Base-by-base conservation (phyloP, 257 asterid genomes). In the Eucommia ulmoides region DNA sequence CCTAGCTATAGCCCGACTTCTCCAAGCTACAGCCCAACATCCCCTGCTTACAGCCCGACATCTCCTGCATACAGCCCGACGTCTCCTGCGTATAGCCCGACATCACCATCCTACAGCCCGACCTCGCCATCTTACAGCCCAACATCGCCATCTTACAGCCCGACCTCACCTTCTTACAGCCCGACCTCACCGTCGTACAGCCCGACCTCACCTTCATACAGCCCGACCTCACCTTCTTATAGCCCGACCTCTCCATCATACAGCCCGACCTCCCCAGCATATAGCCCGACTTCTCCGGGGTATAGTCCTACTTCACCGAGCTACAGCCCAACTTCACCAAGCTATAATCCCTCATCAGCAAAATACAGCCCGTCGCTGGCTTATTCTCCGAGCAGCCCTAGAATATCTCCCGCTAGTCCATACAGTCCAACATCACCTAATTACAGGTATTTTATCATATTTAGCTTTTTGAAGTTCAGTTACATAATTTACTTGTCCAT, bases 361-460 rank as follows among this genome's bases (percentile, higher is more conserved):
- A 84, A 80, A 59, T 88, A 88, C 73, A 89, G 94, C 59, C 93
- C 98, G 21, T 85, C 94, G 25, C 82, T 85, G 53, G 93, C 96
- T 6, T 89, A 89, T 67, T 89, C 98, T 5, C 98, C 98, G 15
- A 85, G 94, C 29, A 85, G 91, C 58, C 94, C 96, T 3, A 82
- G 78, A 75, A 66, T 89, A 65, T 68, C 93, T 11, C 93, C 96
- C 22, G 72, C 95, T 9, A 85, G 96, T 63, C 98, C 93, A 9
- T 85, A 85, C 74, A 89, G 94, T 65, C 94, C 96, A 11, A 80
- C 98, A 21, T 89, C 98, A 33, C 98, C 98, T 49, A 83, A 84
- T 59, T 91, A 86, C 83, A 91, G 96, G 99, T 91, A 74, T 48
- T 35, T 59, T 38, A 35, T 22, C 20, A 18, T 8, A 12, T 14